These are phyloP conservation scores for Ascochyta fabae DNA, from an alignment of 2,329 filamentous ascomycete species.

Conservation along the genomic window DNA sequence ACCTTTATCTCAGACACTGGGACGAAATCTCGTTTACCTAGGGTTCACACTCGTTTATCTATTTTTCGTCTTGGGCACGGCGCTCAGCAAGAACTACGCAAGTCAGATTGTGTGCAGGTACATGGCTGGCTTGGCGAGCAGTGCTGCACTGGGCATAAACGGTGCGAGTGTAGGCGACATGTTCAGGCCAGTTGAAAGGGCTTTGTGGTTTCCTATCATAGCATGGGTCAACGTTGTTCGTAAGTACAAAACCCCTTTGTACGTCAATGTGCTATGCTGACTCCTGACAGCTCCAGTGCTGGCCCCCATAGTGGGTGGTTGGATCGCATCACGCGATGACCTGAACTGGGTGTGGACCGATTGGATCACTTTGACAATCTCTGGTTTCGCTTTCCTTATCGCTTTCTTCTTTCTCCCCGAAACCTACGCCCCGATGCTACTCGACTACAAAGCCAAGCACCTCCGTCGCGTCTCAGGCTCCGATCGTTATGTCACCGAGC, in stretches of 20 bases:
- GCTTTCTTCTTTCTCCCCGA: slow-evolving; percentile 54
- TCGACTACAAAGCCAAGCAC: slow-evolving; percentile 42
- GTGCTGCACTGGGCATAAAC: slow-evolving; percentile 11
- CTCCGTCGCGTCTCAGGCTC: slow-evolving; percentile 42
- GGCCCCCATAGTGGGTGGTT: slow-evolving; percentile 11
- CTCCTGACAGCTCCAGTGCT: slow-evolving; percentile 8
- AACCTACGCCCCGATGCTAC: slow-evolving; percentile 54
- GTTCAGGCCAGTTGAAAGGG: slow-evolving; percentile 8
- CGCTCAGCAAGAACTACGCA: background rate
- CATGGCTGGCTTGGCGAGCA: slow-evolving; percentile 12
- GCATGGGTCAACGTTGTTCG: slow-evolving; percentile 14
- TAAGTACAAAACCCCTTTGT: background rate
- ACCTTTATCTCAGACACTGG: slow-evolving; percentile 9
- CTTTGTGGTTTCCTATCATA: slow-evolving; percentile 13
- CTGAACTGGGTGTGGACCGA: slow-evolving; percentile 12
- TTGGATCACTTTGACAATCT: slow-evolving; percentile 14
- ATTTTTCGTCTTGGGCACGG: slow-evolving; percentile 9
- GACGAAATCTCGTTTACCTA: slow-evolving; percentile 10
- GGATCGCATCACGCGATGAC: background rate
- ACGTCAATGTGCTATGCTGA: background rate
- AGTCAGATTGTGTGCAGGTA: slow-evolving; percentile 10
- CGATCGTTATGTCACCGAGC: slow-evolving; percentile 48
- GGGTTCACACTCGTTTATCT: slow-evolving; percentile 1
- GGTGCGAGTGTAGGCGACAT: slow-evolving; percentile 12
- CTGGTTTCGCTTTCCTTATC: slow-evolving; percentile 8